Base-by-base conservation (phyloP, 352 stramenopile species). In the Pythium diclinum region DNA sequence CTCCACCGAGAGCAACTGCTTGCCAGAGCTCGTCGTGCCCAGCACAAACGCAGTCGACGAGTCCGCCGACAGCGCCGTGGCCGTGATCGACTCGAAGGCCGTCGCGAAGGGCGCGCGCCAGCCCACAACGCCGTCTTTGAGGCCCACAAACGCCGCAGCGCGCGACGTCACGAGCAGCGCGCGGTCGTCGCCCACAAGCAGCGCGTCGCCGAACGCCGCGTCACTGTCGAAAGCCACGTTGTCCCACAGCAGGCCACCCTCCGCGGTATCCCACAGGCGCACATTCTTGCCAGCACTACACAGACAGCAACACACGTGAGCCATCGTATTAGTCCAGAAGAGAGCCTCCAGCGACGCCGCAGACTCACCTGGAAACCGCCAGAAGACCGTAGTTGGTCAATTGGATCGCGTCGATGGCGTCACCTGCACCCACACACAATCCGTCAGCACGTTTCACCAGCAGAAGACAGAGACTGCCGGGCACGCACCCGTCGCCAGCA, bases 181-280 rank as follows among this genome's bases (percentile, higher is more conserved):
- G 52, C 76, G 78, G 47, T 89, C 77, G 14, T 79, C 76, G 13
- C 76, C 67, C 19, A 87, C 57, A 32, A 76, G 63, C 28, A 88
- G 76, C 17, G 87, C 59, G 0, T 70, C 74, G 19, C 62, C 66
- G 53, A 88, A 86, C 17, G 77, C 66, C 14, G 69, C 65, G 0
- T 60, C n/a, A 3, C 48, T 30, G 14, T 40, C n/a, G 51, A 68
- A 76, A 9, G 69, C 74, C 13, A 82, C 62, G 52, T 79, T 77
- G 58, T 94, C 81, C 85, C 85, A 94, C 11, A 89, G 58, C 47
- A 94, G 54, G n/a, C 75, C 69, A 13, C 85, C 85, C 21, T 87
- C 67, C 1, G 74, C 73, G 0, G 72, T 47, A 52, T 94, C 83
- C 85, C 85, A 94, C 58, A 92, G 68, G 3, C 83, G 73, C 51